These are phyloP conservation scores for Cochlearia excelsa DNA, from an alignment of 345 rosid species.

Conservation along the genomic window DNA sequence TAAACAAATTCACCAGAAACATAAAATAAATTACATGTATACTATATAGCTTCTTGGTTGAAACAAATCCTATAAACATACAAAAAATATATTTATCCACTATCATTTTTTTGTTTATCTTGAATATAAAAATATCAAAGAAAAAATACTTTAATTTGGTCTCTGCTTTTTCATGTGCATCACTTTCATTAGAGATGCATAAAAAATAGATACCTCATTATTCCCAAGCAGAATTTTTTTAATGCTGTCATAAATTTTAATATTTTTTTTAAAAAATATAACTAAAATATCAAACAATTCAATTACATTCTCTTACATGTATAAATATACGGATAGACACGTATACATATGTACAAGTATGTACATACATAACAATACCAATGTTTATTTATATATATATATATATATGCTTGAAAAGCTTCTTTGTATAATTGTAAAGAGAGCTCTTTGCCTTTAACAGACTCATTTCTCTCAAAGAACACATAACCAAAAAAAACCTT, in stretches of 20 bases:
- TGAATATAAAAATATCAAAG: too few species aligned
- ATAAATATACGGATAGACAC: conserved; percentile 39
- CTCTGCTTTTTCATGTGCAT: conserved; percentile 39
- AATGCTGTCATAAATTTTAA: conserved; percentile 15
- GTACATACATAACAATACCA: conserved; percentile 24
- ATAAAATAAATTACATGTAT: too few species aligned
- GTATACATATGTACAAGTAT: conserved; percentile 31
- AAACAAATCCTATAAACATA: too few species aligned
- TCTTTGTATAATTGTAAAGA: conserved; percentile 49
- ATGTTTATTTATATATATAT: conserved; percentile 23
- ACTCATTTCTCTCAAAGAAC: conserved; percentile 39
- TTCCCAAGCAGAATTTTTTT: conserved; percentile 38
- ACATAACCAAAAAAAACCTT: conserved; percentile 38
- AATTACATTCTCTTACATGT: conserved; percentile 40
- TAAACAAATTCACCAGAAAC: too few species aligned
- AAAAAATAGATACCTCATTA: conserved; percentile 40
- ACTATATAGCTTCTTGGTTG: too few species aligned
- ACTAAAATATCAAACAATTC: background rate
- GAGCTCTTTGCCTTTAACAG: conserved; percentile 30
- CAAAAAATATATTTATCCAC: too few species aligned
- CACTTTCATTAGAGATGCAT: conserved; percentile 38
- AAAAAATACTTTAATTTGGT: conserved; percentile 1
- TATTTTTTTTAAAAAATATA: background rate
- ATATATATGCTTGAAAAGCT: conserved; percentile 34
- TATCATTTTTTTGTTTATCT: too few species aligned